phyloP scores from a whole-genome alignment of 805 yeast species.

The Myxozyma monticola region DNA sequence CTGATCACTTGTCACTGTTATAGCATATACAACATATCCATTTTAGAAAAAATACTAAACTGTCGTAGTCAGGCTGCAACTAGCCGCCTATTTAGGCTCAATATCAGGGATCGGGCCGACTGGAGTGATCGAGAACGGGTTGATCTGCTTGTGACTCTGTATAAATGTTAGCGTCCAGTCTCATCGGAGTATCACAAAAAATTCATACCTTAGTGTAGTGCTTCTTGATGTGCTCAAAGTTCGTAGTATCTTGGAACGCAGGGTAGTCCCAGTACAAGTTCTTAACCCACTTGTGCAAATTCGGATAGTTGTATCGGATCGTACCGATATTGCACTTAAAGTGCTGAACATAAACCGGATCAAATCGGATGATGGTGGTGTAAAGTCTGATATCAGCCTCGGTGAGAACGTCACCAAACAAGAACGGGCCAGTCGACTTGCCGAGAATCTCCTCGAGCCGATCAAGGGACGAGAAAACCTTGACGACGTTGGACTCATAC shows the following conservation, averaged over 20 bases:
- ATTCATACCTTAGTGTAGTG: conserved; percentile 69
- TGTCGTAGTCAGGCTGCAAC: too few relatives aligned
- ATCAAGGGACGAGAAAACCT: conserved; percentile 66
- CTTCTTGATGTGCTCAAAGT: conserved; percentile 84
- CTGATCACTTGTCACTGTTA: too few relatives aligned
- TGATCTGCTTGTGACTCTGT: conserved; percentile 68
- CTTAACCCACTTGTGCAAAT: conserved; percentile 74
- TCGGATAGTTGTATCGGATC: conserved; percentile 78
- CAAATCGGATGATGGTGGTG: conserved; percentile 87
- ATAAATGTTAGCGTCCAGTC: background rate
- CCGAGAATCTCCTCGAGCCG: conserved; percentile 63
- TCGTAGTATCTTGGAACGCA: conserved; percentile 74
- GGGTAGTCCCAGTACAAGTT: conserved; percentile 78
- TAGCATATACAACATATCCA: too few relatives aligned
- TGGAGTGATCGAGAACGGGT: conserved; percentile 83
- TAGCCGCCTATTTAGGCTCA: conserved; percentile 46
- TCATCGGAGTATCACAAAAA: background rate
- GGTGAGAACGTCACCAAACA: conserved; percentile 68
- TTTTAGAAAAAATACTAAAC: too few relatives aligned
- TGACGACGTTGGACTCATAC: conserved; percentile 66
- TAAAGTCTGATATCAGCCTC: conserved; percentile 88
- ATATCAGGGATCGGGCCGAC: conserved; percentile 84
- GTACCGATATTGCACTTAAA: conserved; percentile 87
- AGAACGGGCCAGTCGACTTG: conserved; percentile 43
- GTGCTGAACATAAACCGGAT: conserved; percentile 91